phyloP scores from a whole-genome alignment of 305 asterid genomes.

The Fraxinus albicans region DNA sequence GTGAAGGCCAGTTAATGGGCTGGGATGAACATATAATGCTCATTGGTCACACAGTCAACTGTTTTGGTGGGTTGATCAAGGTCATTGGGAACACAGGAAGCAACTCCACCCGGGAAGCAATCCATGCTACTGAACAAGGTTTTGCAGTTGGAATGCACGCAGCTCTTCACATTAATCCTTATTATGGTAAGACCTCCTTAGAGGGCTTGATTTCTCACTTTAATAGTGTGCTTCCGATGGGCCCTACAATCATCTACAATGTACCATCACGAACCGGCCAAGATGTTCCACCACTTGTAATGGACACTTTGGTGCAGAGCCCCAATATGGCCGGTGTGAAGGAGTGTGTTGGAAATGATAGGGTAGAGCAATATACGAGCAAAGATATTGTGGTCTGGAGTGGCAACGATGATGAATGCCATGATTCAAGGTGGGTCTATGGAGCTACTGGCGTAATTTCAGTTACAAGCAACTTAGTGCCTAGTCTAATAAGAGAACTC shows the following conservation, averaged over 20 bases:
- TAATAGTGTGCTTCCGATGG: conserved; percentile 81
- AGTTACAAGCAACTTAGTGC: conserved; percentile 85
- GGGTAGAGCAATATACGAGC: conserved; percentile 66
- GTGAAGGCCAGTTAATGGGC: conserved; percentile 95
- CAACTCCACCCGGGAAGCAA: conserved; percentile 93
- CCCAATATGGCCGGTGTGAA: conserved; percentile 83
- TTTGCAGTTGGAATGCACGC: conserved; percentile 98
- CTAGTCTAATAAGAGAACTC: conserved; percentile 73
- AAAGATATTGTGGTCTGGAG: conserved; percentile 76
- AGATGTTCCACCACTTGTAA: conserved; percentile 73
- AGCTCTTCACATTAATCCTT: conserved; percentile 94
- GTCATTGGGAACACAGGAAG: conserved; percentile 96
- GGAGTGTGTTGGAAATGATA: conserved; percentile 77
- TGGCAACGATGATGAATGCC: conserved; percentile 91
- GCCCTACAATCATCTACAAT: conserved; percentile 84
- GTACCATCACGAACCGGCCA: conserved; percentile 93
- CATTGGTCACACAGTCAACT: conserved; percentile 92
- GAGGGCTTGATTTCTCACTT: conserved; percentile 84
- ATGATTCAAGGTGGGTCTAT: conserved; percentile 85
- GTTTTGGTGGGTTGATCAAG: conserved; percentile 82
- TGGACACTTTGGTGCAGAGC: conserved; percentile 43
- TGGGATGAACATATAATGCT: conserved; percentile 99
- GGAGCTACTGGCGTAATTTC: conserved; percentile 83
- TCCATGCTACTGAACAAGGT: conserved; percentile 94
- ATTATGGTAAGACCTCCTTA: conserved; percentile 87